Evolutionary conservation across 768 basidiomycete species (phyloP), one percentile per base, ranked within the genome.

Genomic region (Pisolithus orientalis): DNA sequence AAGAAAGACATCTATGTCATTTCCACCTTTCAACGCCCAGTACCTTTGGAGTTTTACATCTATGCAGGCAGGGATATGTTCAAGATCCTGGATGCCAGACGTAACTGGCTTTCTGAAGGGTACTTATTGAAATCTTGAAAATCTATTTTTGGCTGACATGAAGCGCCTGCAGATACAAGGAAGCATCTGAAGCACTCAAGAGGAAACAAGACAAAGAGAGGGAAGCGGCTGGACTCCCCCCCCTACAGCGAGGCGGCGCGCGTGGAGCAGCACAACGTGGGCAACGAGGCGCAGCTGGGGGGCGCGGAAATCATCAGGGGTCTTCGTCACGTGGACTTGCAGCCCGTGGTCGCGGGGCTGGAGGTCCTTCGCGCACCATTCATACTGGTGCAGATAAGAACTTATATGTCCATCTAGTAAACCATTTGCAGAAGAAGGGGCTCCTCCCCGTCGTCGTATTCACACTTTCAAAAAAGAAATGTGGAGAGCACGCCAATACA

Each of bases 1-100:
- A 95, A 94, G 77, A 98, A 97, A 68, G 94, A 98, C 57, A 97
- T 99, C 50, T 98, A 97, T 66, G 96, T 99, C 44, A 98, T 99
- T 57, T 95, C 91, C 8, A 99, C 96, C 0, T 83, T 87, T 3
- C 94, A 97, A 68, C 79, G 96, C 50, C 96, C 96, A 0, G 96
- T 99, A 6, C 96, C 96, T 5, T 77, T 99, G 50, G 95, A 98
- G 69, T 95, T 98, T 72, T 95, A 86, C 70, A 74, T 99, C 3
- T 99, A 96, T 69, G 92, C 94, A 5, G 90, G 93, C n/a, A 79
- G 85, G 53, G 94, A 96, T 42, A 74, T 87, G 62, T 88, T 89
- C 76, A 97, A 95, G 72, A 90, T 98, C 52, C 91, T 99, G 24
- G 84, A 95, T 64, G 76, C 87, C 0, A 78, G 80, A 49, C 80